A percentile compares a stretch with the other conserved stretches of the same genome.
Conservation (phyloP, 371 early-diverging fungal species). For the Haplosporangium sp. region DNA sequence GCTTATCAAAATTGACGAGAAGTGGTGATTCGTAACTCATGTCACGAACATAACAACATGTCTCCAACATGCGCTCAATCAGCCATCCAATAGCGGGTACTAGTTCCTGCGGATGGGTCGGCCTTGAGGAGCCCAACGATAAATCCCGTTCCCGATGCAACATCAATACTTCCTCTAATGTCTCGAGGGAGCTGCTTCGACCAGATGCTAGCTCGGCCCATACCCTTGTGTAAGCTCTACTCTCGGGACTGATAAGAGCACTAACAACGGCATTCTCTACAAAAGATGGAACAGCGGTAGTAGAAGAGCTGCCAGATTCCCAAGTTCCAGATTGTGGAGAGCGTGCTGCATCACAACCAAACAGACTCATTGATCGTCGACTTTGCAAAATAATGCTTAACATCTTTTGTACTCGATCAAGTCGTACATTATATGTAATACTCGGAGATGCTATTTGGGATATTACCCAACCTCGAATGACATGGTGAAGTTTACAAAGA, state of each 20-base stretch:
- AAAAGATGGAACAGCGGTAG: conserved; percentile 75
- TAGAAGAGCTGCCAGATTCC: not conserved
- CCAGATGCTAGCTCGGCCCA: conserved; percentile 76
- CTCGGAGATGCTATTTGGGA: conserved; percentile 66
- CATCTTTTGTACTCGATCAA: conserved; percentile 72
- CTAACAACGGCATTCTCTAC: conserved; percentile 82
- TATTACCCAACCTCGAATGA: conserved; percentile 81
- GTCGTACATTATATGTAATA: conserved; percentile 65
- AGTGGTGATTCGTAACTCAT: conserved; percentile 57
- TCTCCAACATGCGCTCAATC: conserved; percentile 64
- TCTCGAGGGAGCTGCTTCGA: conserved; percentile 66
- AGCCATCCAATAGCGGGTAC: conserved; percentile 69
- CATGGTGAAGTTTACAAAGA: conserved; percentile 76
- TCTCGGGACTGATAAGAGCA: conserved; percentile 84
- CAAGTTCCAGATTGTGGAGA: not conserved
- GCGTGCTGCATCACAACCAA: conserved; percentile 21
- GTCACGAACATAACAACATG: conserved; percentile 61
- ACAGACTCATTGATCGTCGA: conserved; percentile 58
- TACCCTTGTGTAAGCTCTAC: conserved; percentile 72
- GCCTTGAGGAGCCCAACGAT: not conserved
- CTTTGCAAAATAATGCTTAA: conserved; percentile 70
- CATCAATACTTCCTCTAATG: conserved; percentile 68
- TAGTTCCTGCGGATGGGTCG: conserved; percentile 8
- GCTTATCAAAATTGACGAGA: conserved; percentile 79
- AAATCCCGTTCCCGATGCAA: conserved; percentile 8